Base-by-base conservation (phyloP, 352 stramenopile genomes). In the Blastocystis sp. region DNA sequence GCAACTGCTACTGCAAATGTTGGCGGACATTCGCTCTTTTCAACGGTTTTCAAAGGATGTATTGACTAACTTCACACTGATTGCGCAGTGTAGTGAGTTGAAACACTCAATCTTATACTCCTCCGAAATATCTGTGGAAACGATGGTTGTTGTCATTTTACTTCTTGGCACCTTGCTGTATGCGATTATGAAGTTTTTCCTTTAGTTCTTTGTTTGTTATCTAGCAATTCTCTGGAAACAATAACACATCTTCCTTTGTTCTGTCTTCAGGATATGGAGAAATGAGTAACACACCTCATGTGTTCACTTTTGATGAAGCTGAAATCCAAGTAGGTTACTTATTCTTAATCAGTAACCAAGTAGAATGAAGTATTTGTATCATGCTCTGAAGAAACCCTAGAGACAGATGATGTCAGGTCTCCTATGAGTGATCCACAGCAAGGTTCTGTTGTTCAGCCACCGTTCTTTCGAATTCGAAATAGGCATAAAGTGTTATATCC, bases 11-110 rank as follows among this genome's bases (percentile, higher is more conserved):
- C 27, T 48, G 13, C 19, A 35, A 30, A 44, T 66, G 24, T 17
- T 84, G 56, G 40, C 42, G 42, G 73, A 68, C 40, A 33, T 84
- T 13, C 13, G 54, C 1, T 35, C 64, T 6, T 84, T 84, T 27
- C 51, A 84, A 42, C 42, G 51, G 0, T 42, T 66, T 9, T 84
- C 73, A 4, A 64, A 27, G 35, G 51, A 64, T 13, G 30, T 84
- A n/a, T 35, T 84, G 51, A 64, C 24, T 15, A 37, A 84, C 22
- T 84, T 66, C 44, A 30, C 68, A 37, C 48, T 56, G 27, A 69
- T 48, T 22, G 73, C 33, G 7, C 73, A 84, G 48, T 84, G 73
- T 15, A 84, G 73, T 42, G 73, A 84, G 73, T 13, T 84, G 11
- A 66, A 68, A 24, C 54, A 84, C 56, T 44, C 42, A 15, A 42